These are phyloP conservation scores for Flaveria brownii DNA, from an alignment of 129 eudicot species.

Conservation along the genomic window DNA sequence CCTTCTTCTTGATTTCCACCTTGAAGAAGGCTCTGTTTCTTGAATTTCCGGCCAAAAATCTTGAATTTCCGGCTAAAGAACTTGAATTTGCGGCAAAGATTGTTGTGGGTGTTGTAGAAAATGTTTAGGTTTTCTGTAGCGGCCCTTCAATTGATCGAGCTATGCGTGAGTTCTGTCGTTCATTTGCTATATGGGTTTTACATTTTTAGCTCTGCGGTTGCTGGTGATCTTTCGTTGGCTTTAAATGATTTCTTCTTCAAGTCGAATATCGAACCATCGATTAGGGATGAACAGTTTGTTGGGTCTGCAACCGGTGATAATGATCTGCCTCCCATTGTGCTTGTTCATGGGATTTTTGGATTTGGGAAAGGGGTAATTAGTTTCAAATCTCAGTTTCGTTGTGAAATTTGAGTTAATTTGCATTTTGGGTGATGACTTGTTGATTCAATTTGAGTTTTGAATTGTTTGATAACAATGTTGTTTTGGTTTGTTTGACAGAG, in stretches of 20 bases:
- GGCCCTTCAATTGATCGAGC: conserved; percentile 64
- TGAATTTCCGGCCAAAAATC: background rate
- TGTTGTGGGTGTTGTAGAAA: conserved; percentile 10
- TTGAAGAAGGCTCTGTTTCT: conserved; percentile 56
- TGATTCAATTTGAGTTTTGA: background rate
- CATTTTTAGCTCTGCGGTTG: conserved; percentile 91
- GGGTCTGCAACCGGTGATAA: conserved; percentile 30
- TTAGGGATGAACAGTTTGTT: conserved; percentile 34
- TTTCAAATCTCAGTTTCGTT: background rate
- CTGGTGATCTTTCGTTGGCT: conserved; percentile 80
- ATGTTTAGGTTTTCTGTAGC: conserved; percentile 77
- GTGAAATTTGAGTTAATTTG: background rate
- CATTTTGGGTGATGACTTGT: background rate
- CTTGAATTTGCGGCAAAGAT: too few species aligned
- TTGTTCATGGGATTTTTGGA: conserved; percentile 96
- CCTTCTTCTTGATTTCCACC: conserved; percentile 46
- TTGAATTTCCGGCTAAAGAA: too few species aligned
- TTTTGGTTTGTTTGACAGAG: conserved; percentile 46
- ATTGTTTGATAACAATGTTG: conserved; percentile 2
- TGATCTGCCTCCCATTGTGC: conserved; percentile 92
- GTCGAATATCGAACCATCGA: conserved; percentile 41
- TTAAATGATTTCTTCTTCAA: conserved; percentile 56
- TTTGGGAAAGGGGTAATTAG: conserved; percentile 93
- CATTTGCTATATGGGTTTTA: conserved; percentile 86
- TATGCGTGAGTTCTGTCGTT: conserved; percentile 68